Conservation (phyloP, 2,329 filamentous ascomycete genomes). For the Exophiala spinifera region DNA sequence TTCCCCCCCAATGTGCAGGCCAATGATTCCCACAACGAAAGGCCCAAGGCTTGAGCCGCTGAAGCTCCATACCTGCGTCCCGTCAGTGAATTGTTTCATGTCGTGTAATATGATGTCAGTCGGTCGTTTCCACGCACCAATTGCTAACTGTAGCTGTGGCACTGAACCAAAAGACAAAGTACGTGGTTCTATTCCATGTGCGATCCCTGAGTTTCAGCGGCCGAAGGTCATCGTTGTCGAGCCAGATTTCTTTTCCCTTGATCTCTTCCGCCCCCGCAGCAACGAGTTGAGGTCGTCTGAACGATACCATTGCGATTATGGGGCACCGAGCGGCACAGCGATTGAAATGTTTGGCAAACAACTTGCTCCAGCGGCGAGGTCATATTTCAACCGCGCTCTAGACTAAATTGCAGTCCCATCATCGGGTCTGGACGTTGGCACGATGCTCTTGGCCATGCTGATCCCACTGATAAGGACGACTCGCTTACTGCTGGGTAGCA, state of each 20-base stretch:
- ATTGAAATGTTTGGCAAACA: no score
- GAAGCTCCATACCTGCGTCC: conserved; percentile 40
- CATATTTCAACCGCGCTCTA: not conserved
- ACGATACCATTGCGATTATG: not conserved
- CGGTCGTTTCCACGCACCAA: conserved; percentile 21
- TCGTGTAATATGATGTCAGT: conserved; percentile 25
- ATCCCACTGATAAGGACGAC: not conserved
- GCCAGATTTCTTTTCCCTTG: conserved; percentile 32
- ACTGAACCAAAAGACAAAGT: conserved; percentile 44
- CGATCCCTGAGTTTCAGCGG: conserved; percentile 39
- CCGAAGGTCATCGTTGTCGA: conserved; percentile 44
- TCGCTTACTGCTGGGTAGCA: not conserved
- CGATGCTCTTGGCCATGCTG: not conserved
- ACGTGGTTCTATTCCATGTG: conserved; percentile 43
- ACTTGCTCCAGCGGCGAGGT: not conserved
- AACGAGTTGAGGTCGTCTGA: not conserved
- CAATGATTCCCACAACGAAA: conserved; percentile 51
- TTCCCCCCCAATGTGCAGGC: conserved; percentile 43
- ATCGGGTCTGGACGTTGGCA: not conserved
- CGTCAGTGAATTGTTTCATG: conserved; percentile 22
- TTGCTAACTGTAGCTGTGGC: conserved; percentile 27
- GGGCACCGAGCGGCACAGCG: no score
- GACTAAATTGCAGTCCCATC: no score
- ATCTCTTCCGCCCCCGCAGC: conserved; percentile 29
- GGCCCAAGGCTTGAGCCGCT: conserved; percentile 42